phyloP scores from a whole-genome alignment of 2,329 filamentous ascomycete species.

The Penicillium freii region DNA sequence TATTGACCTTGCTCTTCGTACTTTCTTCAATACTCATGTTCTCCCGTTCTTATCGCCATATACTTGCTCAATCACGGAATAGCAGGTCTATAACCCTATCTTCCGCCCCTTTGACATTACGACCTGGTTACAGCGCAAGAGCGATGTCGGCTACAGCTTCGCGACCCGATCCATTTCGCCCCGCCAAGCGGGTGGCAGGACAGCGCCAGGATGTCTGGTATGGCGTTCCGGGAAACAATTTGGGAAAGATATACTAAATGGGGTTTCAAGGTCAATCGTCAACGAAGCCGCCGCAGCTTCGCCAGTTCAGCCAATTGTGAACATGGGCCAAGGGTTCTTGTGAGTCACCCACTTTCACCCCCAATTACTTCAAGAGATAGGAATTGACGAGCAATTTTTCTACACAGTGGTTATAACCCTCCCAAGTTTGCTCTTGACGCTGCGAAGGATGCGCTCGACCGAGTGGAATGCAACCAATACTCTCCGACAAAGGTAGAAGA shows the following conservation, averaged over 20 bases:
- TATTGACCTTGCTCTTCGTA: constrained; percentile 1
- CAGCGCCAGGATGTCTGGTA: constrained; percentile 54
- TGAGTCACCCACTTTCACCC: constrained; percentile 32
- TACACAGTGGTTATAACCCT: constrained; percentile 75
- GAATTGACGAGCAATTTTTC: background rate
- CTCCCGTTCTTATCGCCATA: constrained; percentile 1
- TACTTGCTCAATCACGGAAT: constrained; percentile 3
- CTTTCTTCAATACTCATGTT: constrained; percentile 10
- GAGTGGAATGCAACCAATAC: constrained; percentile 98
- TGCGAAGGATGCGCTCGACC: constrained; percentile 82
- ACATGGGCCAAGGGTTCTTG: constrained; percentile 66
- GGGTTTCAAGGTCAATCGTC: constrained; percentile 57
- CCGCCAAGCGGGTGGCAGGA: constrained; percentile 49
- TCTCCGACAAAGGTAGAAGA: constrained; percentile 73
- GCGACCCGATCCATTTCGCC: constrained; percentile 44
- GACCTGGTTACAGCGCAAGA: constrained; percentile 26
- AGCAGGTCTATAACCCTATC: background rate
- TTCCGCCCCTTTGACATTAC: constrained; percentile 10
- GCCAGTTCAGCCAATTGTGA: constrained; percentile 64
- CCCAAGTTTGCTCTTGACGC: constrained; percentile 87
- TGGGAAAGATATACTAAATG: constrained; percentile 15
- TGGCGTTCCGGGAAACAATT: background rate
- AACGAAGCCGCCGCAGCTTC: constrained; percentile 66
- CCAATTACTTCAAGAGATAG: background rate
- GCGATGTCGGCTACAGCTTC: constrained; percentile 41